Percentiles rank a stretch among this genome's conserved stretches.
Conservation (phyloP, 345 rosid species). For the Corchorus olitorius region DNA sequence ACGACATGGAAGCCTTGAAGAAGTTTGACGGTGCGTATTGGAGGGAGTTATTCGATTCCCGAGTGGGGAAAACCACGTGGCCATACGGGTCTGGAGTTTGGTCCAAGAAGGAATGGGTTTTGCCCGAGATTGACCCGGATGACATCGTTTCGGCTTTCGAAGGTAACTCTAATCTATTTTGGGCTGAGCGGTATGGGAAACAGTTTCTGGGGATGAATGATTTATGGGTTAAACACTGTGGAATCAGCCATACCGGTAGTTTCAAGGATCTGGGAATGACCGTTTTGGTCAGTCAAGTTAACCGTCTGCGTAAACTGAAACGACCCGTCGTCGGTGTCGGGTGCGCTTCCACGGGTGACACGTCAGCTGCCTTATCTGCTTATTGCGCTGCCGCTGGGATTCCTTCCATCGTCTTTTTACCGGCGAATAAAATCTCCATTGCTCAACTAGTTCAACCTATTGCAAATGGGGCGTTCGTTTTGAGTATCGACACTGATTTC, state of each 20-base stretch:
- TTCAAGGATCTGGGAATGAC: slow-evolving; percentile 96
- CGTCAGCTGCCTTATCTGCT: slow-evolving; percentile 87
- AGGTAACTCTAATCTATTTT: slow-evolving; percentile 86
- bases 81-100: slow-evolving; percentile 91
- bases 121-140: slow-evolving; percentile 78
- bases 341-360: slow-evolving; percentile 93
- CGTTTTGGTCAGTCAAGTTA: slow-evolving; percentile 89
- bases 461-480: slow-evolving; percentile 89
- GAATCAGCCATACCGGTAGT: slow-evolving; percentile 91
- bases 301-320: slow-evolving; percentile 70
- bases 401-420: slow-evolving; percentile 86
- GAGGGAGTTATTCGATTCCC: slow-evolving; percentile 82
- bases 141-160: slow-evolving; percentile 91
- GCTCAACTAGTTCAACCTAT: slow-evolving; percentile 95
- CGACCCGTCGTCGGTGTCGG: slow-evolving; percentile 84
- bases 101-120: slow-evolving; percentile 94
- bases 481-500: slow-evolving; percentile 87
- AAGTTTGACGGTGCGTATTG: slow-evolving; percentile 71
- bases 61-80: slow-evolving; percentile 82
- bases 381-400: slow-evolving; percentile 90
- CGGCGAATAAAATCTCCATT: slow-evolving; percentile 84
- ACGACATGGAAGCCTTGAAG: slow-evolving; percentile 73
- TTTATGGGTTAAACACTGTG: slow-evolving; percentile 94
- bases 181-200: slow-evolving; percentile 92
- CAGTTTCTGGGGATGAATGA: slow-evolving; percentile 76